Evolutionary conservation across 805 yeast genomes (phyloP).

Genomic region (Komagataella ulmi): DNA sequence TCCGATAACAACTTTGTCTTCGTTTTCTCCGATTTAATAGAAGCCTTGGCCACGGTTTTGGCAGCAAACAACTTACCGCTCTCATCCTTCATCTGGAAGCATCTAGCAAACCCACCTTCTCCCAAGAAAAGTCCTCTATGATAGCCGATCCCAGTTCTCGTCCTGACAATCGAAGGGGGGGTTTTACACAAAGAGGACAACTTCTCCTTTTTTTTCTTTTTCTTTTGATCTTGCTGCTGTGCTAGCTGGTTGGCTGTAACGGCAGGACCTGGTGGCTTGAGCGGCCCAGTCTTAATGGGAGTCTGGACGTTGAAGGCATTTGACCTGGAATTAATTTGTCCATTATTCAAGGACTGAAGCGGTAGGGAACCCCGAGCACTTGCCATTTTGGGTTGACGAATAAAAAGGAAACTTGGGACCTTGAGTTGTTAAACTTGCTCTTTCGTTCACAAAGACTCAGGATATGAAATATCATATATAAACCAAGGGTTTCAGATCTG

Average conservation of each 20-base stretch:
- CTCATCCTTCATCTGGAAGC: slow-evolving; percentile 92
- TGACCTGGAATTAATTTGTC: slow-evolving; percentile 35
- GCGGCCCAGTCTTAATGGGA: slow-evolving; percentile 1
- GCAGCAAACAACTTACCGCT: slow-evolving; percentile 86
- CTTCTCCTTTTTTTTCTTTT: slow-evolving; percentile 75
- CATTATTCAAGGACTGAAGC: slow-evolving; percentile 39
- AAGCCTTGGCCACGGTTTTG: slow-evolving; percentile 93
- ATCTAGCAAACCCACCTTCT: slow-evolving; percentile 98
- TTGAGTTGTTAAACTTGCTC: background rate
- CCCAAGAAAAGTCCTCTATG: slow-evolving; percentile 86
- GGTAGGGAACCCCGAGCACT: slow-evolving; percentile 14
- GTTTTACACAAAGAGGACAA: slow-evolving; percentile 86
- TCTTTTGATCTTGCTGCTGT: slow-evolving; percentile 7
- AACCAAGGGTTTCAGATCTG: background rate
- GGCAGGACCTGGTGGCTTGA: slow-evolving; percentile 3
- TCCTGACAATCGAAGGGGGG: slow-evolving; percentile 88
- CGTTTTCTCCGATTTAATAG: slow-evolving; percentile 84
- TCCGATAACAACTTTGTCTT: slow-evolving; percentile 78
- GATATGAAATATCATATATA: background rate
- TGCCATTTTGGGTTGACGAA: slow-evolving; percentile 1
- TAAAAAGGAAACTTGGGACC: background rate
- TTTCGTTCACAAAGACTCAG: background rate
- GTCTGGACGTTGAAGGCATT: slow-evolving; percentile 11
- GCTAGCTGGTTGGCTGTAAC: slow-evolving; percentile 16
- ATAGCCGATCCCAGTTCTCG: slow-evolving; percentile 77